Conservation (phyloP, 2,329 filamentous ascomycete species). For the Rhexocercosporidium sp. region DNA sequence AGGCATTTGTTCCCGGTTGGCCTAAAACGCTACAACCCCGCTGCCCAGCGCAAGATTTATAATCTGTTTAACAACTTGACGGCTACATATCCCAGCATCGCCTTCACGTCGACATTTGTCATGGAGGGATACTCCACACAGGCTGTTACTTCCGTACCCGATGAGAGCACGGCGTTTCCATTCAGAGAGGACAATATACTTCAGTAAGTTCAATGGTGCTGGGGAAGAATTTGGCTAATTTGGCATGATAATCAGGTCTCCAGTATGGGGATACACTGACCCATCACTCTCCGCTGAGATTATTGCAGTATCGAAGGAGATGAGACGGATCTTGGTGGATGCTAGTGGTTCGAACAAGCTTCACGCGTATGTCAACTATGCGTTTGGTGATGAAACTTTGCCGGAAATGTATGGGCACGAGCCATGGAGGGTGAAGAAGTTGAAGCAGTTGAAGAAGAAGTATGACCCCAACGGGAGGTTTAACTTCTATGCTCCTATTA, state of each 20-base stretch:
- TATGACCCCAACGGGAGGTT: slow-evolving; percentile 54
- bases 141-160: not conserved
- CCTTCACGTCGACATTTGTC: not conserved
- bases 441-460: slow-evolving; percentile 52
- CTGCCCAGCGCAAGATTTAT: not conserved
- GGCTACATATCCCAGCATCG: not conserved
- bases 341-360: slow-evolving; percentile 39
- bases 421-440: slow-evolving; percentile 51
- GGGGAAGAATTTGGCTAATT: not conserved
- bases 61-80: not conserved
- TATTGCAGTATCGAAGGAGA: not conserved
- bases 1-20: not conserved
- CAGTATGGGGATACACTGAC: not conserved
- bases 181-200: not conserved
- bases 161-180: not conserved
- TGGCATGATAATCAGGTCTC: not conserved
- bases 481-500: slow-evolving; percentile 50
- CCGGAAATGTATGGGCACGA: slow-evolving; percentile 54
- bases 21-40: not conserved
- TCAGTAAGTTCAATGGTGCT: not conserved
- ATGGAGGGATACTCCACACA: not conserved
- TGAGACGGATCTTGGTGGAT: not conserved
- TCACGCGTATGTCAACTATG: slow-evolving; percentile 57
- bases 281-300: not conserved
- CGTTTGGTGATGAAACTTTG: slow-evolving; percentile 51